These are phyloP conservation scores for Eimeria acervulina DNA, from an alignment of 169 alveolate genomes.

Conservation along the genomic window DNA sequence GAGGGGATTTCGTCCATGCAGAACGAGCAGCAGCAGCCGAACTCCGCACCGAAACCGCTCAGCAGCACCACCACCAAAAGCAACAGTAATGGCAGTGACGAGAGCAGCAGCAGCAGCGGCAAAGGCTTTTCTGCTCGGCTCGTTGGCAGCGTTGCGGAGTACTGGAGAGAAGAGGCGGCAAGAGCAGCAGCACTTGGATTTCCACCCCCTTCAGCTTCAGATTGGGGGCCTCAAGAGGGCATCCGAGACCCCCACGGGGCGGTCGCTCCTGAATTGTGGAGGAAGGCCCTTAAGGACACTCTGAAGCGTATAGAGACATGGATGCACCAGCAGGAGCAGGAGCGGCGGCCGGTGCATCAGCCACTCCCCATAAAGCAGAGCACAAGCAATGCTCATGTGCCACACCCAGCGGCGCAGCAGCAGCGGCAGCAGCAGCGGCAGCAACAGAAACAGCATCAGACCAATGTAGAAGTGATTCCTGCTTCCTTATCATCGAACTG, in stretches of 20 bases:
- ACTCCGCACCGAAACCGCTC: not conserved
- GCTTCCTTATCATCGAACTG: constrained; percentile 13
- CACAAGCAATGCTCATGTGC: not conserved
- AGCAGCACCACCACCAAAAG: not conserved
- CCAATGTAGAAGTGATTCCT: not conserved
- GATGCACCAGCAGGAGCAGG: constrained; percentile 56
- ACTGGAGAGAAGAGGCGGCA: constrained; percentile 79
- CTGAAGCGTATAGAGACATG: constrained; percentile 6
- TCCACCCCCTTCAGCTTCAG: constrained; percentile 39
- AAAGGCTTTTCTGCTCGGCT: constrained; percentile 47
- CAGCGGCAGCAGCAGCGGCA: constrained; percentile 24
- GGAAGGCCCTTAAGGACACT: constrained; percentile 10
- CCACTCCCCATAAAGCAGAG: not conserved
- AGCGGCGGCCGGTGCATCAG: constrained; percentile 7
- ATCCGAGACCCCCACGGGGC: not conserved
- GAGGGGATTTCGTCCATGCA: not conserved
- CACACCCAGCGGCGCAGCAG: not conserved
- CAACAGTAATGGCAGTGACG: not conserved
- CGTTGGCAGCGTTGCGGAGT: constrained; percentile 70
- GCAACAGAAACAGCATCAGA: constrained; percentile 48
- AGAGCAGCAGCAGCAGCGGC: constrained; percentile 22
- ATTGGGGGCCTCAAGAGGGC: constrained; percentile 34
- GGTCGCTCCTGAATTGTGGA: constrained; percentile 16
- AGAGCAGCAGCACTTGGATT: constrained; percentile 71
- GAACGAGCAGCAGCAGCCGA: not conserved